Percentiles rank a stretch among this genome's conserved stretches.
Evolutionary conservation across 2,329 filamentous ascomycete genomes (phyloP).

Genomic region (Bipolaris bicolor): DNA sequence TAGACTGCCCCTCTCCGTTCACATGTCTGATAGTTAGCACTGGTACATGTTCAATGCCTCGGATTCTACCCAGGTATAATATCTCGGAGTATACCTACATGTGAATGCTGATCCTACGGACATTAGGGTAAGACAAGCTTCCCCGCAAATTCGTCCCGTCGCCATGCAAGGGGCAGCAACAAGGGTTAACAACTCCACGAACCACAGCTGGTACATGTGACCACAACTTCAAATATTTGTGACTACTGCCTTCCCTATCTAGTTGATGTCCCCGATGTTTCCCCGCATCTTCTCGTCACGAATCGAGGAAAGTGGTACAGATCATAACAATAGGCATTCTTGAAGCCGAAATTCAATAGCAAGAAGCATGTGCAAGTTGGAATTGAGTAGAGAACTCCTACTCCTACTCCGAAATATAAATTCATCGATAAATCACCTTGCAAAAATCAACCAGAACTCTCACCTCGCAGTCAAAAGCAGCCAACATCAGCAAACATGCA

Average conservation of each 20-base stretch:
- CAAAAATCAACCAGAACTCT: neutral
- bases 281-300: neutral
- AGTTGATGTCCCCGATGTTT: neutral
- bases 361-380: neutral
- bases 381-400: neutral
- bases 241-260: neutral
- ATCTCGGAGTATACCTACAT: neutral
- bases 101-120: neutral
- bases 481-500: conserved; percentile 4
- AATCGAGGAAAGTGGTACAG: neutral
- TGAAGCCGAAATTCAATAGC: neutral
- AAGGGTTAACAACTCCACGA: neutral
- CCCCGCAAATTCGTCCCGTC: conserved; percentile 5
- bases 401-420: neutral
- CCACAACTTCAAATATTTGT: neutral
- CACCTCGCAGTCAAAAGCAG: neutral
- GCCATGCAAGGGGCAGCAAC: neutral
- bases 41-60: neutral
- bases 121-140: conserved; percentile 1
- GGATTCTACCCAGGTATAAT: neutral
- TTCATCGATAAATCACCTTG: neutral
- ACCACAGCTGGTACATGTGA: neutral
- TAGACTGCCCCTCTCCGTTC: neutral
- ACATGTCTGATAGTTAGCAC: neutral
- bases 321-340: neutral